A percentile compares a stretch with the other conserved stretches of the same genome.
Conservation (phyloP, 2,329 filamentous ascomycete species). For the Chaetothyriales sp. region DNA sequence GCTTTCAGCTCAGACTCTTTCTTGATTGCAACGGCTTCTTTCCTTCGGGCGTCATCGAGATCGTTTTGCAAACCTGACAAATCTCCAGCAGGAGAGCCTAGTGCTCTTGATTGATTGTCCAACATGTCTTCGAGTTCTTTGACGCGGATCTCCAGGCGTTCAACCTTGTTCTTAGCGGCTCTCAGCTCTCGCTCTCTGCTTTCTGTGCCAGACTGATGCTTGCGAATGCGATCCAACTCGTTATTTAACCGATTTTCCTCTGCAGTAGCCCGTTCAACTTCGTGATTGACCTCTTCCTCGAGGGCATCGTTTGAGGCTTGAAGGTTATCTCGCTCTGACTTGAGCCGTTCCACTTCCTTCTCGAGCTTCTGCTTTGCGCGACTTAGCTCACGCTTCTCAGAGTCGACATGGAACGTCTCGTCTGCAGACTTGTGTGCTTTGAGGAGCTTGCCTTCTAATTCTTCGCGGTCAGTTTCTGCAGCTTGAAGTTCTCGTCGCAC, state of each 20-base stretch:
- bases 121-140: slow-evolving; percentile 39
- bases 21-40: slow-evolving; percentile 51
- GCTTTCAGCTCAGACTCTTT: slow-evolving; percentile 54
- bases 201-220: slow-evolving; percentile 30
- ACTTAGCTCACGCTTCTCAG: slow-evolving; percentile 55
- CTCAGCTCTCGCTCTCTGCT: slow-evolving; percentile 36
- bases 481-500: slow-evolving; percentile 45
- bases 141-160: slow-evolving; percentile 48
- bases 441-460: slow-evolving; percentile 48
- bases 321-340: slow-evolving; percentile 49
- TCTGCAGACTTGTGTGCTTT: slow-evolving; percentile 41
- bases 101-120: slow-evolving; percentile 38
- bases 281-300: slow-evolving; percentile 51
- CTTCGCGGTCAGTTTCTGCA: slow-evolving; percentile 51
- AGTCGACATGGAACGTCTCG: slow-evolving; percentile 49
- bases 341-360: slow-evolving; percentile 50
- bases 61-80: slow-evolving; percentile 49
- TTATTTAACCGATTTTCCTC: slow-evolving; percentile 49
- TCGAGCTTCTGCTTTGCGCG: slow-evolving; percentile 56
- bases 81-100: slow-evolving; percentile 31
- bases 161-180: slow-evolving; percentile 46
- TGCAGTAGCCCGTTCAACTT: slow-evolving; percentile 51
- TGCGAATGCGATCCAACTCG: slow-evolving; percentile 36
- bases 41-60: slow-evolving; percentile 50
- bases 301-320: slow-evolving; percentile 44